Evolutionary conservation across 305 asterid species (phyloP).

Genomic region (Salvia sclarea): DNA sequence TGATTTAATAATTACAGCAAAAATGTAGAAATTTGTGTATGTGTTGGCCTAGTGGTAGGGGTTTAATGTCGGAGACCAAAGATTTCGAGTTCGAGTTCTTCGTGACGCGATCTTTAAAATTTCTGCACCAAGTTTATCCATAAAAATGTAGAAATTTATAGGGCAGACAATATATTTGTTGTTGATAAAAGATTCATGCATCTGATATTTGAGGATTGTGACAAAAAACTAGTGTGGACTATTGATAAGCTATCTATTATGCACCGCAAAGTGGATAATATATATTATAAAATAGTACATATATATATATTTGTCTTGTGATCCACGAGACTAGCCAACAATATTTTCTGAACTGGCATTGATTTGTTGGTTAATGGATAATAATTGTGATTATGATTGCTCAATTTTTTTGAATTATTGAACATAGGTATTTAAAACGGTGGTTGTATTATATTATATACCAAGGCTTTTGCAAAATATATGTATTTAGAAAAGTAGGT

Average conservation of each 20-base stretch:
- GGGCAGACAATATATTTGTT: neutral
- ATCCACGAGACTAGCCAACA: conserved; percentile 21
- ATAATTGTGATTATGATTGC: conserved; percentile 11
- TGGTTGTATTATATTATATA: neutral
- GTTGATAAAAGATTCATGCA: neutral
- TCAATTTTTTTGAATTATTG: neutral
- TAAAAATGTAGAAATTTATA: too few species aligned
- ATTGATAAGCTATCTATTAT: neutral
- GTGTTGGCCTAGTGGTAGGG: too few species aligned
- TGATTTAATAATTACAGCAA: too few species aligned
- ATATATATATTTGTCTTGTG: neutral
- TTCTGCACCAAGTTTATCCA: too few species aligned
- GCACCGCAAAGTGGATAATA: neutral
- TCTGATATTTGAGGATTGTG: neutral
- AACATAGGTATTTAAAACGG: neutral
- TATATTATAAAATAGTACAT: neutral
- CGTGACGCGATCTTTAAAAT: too few species aligned
- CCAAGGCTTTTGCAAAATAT: neutral
- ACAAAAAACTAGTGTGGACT: neutral
- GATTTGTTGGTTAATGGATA: conserved; percentile 7
- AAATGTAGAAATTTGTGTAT: too few species aligned
- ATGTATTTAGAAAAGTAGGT: neutral
- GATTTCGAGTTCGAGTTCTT: too few species aligned
- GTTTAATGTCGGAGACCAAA: too few species aligned
- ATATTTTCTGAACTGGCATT: conserved; percentile 29